Evolutionary conservation across 805 yeast genomes (phyloP), one percentile per base, ranked within the genome.

Genomic region (Candida stauntonica): DNA sequence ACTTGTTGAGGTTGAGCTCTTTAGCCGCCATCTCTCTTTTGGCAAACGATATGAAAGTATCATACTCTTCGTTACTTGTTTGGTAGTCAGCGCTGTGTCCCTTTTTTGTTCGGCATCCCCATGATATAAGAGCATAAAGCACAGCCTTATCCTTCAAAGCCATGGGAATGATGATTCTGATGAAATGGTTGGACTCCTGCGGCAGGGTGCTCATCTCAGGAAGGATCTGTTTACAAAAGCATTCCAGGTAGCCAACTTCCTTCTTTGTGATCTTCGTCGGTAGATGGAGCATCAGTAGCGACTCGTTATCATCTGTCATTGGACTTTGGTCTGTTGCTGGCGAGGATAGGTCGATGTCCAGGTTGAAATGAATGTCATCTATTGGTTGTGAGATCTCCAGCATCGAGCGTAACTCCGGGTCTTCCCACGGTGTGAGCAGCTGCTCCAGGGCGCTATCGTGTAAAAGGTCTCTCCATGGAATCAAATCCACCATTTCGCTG

Each of bases 51-150:
- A 49, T 28, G 23, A 41, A 45, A 3, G 26, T 12, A 0, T 39
- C 40, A 18, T 37, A 47, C 21, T 52, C 56, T 14, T 47, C 46
- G 23, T 46, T 42, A n/a, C 41, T 41, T 8, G 35, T 14, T 29
- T 41, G 44, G 26, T 44, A 42, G 19, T 38, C 35, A 4, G 39
- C 17, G 16, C 39, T 41, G 24, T 35, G 41, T 17, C 26, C 35
- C 33, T 18, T 38, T 43, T 39, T 44, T 15, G 38, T 36, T 7
- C 39, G 35, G 29, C 72, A 73, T 43, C 81, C 77, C 81, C 81
- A 77, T 1, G 75, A 70, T 4, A 75, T 67, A 8, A 77, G 43
- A 1, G 68, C 66, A 41, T 66, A 63, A 15, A 76, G 53, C 3
- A 73, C 68, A 1, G 72, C 54, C 31, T 61, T 62, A 37, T 69